Evolutionary conservation across 2,329 filamentous ascomycete species (phyloP), one percentile per base, ranked within the genome.

Genomic region (Albophoma yamanashiensis): DNA sequence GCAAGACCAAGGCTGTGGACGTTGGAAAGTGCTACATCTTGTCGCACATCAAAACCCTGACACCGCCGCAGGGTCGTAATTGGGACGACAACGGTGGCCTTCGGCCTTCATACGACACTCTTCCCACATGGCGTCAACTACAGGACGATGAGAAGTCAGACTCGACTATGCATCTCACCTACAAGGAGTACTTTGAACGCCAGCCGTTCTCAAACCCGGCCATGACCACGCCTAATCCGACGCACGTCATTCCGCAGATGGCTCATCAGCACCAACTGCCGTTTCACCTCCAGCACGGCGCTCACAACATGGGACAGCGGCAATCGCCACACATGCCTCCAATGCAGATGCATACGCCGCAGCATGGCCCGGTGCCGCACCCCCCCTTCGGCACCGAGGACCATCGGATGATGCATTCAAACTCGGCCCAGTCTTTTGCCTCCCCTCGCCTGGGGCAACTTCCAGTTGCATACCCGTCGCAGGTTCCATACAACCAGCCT

Each of bases 371-470:
- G 64, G 83, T 82, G 7, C 83, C 86, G 50, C 83, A 84, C 58
- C 81, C 81, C 20, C 82, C 84, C 3, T 89, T 87, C 65, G 90
- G 87, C 67, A 87, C 86, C 65, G 92, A 96, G 65, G 89, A 92
- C 61, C 90, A 92, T 69, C 85, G 92, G 58, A 96, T 97, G 89
- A 89, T 94, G 76, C 90, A 89, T 61, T 89, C 87, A 8, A 92
- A 88, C 65, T 92, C 89, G 31, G 87, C 87, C 4, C 91, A 92
- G 67, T 91, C 91, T 3, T 94, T 91, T 71, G 88, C 90, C 11
- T 96, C 92, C 20, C 92, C 93, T 56, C 86, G 92, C 57, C 82
- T 92, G 66, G 82, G 85, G 58, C 88, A 87, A 64, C 82, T 85
- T 20, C 84, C 86, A 38, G 84, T 91, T 71, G 83, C 83, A 3